Evolutionary conservation across 192 early-diverging fungal genomes (phyloP).

Genomic region (Chytriomyces sp.): DNA sequence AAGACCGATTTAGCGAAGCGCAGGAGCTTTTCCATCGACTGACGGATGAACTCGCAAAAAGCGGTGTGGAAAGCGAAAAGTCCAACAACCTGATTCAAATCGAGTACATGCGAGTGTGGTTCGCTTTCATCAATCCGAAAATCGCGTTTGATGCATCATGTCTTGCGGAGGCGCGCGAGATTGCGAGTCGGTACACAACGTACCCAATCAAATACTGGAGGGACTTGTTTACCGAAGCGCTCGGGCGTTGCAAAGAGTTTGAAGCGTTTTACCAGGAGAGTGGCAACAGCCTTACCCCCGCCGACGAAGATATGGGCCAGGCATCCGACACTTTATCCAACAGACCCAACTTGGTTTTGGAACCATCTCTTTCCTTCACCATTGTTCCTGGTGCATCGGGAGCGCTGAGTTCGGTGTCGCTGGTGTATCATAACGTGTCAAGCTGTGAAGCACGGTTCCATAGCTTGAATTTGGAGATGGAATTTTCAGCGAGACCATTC

Average conservation of each 20-base stretch:
- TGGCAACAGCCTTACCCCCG: not conserved
- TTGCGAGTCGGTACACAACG: constrained; percentile 5
- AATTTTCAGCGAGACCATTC: constrained; percentile 28
- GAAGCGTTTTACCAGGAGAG: constrained; percentile 1
- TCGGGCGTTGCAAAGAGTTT: constrained; percentile 12
- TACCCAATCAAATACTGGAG: constrained; percentile 30
- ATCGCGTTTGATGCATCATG: not conserved
- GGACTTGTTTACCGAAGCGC: constrained; percentile 13
- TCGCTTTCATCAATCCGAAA: constrained; percentile 17
- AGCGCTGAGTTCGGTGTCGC: not conserved
- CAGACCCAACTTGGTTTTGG: not conserved
- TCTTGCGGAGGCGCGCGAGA: not conserved
- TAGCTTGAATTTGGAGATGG: constrained; percentile 29
- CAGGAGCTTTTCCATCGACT: not conserved
- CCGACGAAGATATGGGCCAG: too few species aligned
- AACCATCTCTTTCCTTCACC: constrained; percentile 22
- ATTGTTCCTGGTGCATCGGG: not conserved
- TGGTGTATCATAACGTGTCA: constrained; percentile 1
- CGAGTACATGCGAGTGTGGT: constrained; percentile 28
- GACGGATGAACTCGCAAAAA: not conserved
- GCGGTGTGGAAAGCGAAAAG: not conserved
- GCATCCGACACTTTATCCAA: not conserved
- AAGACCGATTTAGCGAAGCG: constrained; percentile 29
- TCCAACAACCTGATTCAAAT: constrained; percentile 7
- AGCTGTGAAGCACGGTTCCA: constrained; percentile 14